These are phyloP conservation scores for Pythium graminicola DNA, from an alignment of 352 stramenopile genomes.

Conservation along the genomic window DNA sequence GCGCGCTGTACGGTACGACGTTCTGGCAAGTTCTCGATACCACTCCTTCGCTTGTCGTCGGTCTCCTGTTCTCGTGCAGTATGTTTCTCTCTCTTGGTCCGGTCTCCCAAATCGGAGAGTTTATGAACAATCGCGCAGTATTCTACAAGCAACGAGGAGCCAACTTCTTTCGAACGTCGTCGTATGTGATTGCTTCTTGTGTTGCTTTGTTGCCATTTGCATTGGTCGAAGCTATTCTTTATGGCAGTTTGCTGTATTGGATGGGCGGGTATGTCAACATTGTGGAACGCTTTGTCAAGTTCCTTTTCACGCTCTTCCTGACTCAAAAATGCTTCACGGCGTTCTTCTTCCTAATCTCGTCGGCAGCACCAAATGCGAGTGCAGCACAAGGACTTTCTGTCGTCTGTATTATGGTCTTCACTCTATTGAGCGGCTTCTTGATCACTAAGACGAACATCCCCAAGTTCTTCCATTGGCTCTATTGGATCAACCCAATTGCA, in stretches of 20 bases:
- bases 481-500: slow-evolving; percentile 67
- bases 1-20: slow-evolving; percentile 50
- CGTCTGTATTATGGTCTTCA: slow-evolving; percentile 55
- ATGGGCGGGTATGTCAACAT: slow-evolving; percentile 72
- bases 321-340: slow-evolving; percentile 59
- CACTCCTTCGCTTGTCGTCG: slow-evolving; percentile 60
- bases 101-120: slow-evolving; percentile 69
- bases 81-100: slow-evolving; percentile 84
- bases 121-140: slow-evolving; percentile 62
- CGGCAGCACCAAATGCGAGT: slow-evolving; percentile 32
- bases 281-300: slow-evolving; percentile 42
- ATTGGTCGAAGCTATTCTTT: slow-evolving; percentile 72
- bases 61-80: slow-evolving; percentile 81
- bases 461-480: slow-evolving; percentile 65
- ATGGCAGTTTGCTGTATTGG: slow-evolving; percentile 87
- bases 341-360: slow-evolving; percentile 64
- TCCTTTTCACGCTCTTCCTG: slow-evolving; percentile 60
- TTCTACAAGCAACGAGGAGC: slow-evolving; percentile 89
- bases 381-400: slow-evolving; percentile 59
- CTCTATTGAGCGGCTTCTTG: slow-evolving; percentile 67
- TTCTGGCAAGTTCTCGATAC: slow-evolving; percentile 57
- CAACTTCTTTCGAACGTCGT: slow-evolving; percentile 82
- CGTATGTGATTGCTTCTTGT: slow-evolving; percentile 66
- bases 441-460: slow-evolving; percentile 53
- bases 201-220: slow-evolving; percentile 46